A percentile compares a stretch with the other conserved stretches of the same genome.
Conservation (phyloP, 2,329 filamentous ascomycete genomes). For the Pestalotiopsis sp. region DNA sequence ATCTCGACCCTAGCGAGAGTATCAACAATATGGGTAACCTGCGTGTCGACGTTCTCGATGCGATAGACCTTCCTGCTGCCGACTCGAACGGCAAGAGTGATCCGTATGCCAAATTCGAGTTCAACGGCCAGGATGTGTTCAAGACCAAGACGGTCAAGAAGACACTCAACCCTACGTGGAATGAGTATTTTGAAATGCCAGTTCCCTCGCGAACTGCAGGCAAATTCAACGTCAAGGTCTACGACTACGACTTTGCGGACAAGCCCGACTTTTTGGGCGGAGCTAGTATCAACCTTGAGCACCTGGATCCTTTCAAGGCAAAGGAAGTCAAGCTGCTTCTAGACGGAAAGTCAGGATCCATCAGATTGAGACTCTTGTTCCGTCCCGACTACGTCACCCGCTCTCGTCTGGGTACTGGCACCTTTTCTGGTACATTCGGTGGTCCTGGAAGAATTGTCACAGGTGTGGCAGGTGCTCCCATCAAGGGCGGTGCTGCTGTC, state of each 20-base stretch:
- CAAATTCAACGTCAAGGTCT: slow-evolving; percentile 81
- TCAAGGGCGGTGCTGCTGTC: slow-evolving; percentile 86
- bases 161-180: slow-evolving; percentile 92
- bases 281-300: slow-evolving; percentile 73
- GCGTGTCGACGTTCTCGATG: slow-evolving; percentile 90
- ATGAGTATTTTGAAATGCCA: slow-evolving; percentile 88
- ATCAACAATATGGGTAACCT: slow-evolving; percentile 99
- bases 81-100: slow-evolving; percentile 97
- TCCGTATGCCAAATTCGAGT: slow-evolving; percentile 91
- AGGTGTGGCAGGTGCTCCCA: slow-evolving; percentile 80
- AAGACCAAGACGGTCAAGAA: slow-evolving; percentile 98
- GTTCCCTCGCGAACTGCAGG: slow-evolving; percentile 84
- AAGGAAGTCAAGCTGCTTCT: slow-evolving; percentile 76
- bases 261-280: slow-evolving; percentile 89
- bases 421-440: slow-evolving; percentile 89
- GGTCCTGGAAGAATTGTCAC: slow-evolving; percentile 86
- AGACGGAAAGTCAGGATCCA: slow-evolving; percentile 85
- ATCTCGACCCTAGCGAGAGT: slow-evolving; percentile 89
- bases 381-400: slow-evolving; percentile 89
- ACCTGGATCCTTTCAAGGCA: slow-evolving; percentile 82
- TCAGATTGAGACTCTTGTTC: slow-evolving; percentile 87
- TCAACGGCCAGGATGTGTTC: slow-evolving; percentile 87
- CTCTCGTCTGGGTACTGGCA: slow-evolving; percentile 85
- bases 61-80: slow-evolving; percentile 83
- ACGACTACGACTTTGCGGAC: slow-evolving; percentile 96